These are phyloP conservation scores for Solanum hybrid DNA, from an alignment of 305 asterid species.

Conservation along the genomic window DNA sequence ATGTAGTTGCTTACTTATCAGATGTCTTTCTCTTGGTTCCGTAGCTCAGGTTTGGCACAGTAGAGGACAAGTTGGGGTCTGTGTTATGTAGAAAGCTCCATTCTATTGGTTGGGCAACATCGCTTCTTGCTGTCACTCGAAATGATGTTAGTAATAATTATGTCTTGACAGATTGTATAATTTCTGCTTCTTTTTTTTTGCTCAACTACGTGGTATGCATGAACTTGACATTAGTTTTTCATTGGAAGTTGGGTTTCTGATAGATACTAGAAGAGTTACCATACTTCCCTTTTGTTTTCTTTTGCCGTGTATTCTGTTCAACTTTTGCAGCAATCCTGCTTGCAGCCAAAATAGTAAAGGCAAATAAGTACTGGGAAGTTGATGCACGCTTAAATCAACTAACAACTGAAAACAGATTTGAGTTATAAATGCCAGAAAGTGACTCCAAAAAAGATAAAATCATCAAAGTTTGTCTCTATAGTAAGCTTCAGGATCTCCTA, in stretches of 20 bases:
- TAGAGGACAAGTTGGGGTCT: constrained; percentile 64
- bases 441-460: neutral
- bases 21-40: constrained; percentile 41
- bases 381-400: neutral
- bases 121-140: constrained; percentile 47
- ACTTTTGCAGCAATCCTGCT: neutral
- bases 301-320: neutral
- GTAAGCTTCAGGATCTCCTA: neutral
- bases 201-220: neutral
- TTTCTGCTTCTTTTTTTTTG: neutral
- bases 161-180: neutral
- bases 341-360: neutral
- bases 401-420: neutral
- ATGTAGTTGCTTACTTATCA: constrained; percentile 18
- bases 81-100: constrained; percentile 56
- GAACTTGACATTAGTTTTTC: neutral
- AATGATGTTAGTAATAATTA: constrained; percentile 54
- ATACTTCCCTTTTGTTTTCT: neutral
- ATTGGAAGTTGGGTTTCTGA: neutral
- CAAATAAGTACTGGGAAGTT: neutral
- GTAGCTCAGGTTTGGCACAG: constrained; percentile 96
- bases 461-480: neutral
- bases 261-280: neutral
- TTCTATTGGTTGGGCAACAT: constrained; percentile 71
- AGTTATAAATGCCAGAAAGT: neutral